phyloP scores from a whole-genome alignment of 2,329 filamentous ascomycete genomes.

The Penicillium psychrosexuale region DNA sequence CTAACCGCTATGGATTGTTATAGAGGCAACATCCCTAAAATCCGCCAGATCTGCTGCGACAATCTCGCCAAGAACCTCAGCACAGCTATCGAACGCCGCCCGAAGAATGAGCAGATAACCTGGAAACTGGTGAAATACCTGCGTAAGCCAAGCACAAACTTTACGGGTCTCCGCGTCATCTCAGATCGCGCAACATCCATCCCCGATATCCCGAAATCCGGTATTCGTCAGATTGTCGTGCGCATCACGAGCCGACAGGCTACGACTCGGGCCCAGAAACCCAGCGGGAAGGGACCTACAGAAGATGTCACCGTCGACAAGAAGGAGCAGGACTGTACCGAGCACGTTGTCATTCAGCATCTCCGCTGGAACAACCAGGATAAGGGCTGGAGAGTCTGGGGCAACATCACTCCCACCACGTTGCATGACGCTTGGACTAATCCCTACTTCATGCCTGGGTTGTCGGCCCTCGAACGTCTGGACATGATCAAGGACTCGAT shows the following conservation, averaged over 20 bases:
- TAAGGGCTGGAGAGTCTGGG: constrained; percentile 52
- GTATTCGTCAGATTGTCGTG: constrained; percentile 40
- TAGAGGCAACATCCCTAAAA: constrained; percentile 35
- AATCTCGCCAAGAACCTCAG: constrained; percentile 37
- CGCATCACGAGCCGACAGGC: constrained; percentile 41
- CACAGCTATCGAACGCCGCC: constrained; percentile 35
- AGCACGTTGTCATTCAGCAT: constrained; percentile 53
- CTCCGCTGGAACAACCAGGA: constrained; percentile 41
- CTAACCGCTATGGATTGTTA: not conserved
- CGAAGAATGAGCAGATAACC: constrained; percentile 28
- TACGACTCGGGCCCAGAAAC: constrained; percentile 12
- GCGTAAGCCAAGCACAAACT: constrained; percentile 35
- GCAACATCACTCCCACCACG: constrained; percentile 44
- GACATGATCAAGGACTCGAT: constrained; percentile 29
- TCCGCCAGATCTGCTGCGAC: constrained; percentile 39
- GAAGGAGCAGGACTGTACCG: constrained; percentile 45
- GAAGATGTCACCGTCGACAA: constrained; percentile 24
- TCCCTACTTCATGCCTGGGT: constrained; percentile 36
- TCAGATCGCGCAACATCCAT: constrained; percentile 43
- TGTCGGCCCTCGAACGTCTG: constrained; percentile 37
- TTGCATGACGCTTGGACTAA: constrained; percentile 36
- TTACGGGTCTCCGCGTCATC: constrained; percentile 39
- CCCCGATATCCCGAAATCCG: constrained; percentile 39
- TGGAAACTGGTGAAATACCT: constrained; percentile 41
- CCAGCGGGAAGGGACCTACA: not conserved